These are phyloP conservation scores for Mortierella antarctica DNA, from an alignment of 192 early-diverging fungal species.

Conservation along the genomic window DNA sequence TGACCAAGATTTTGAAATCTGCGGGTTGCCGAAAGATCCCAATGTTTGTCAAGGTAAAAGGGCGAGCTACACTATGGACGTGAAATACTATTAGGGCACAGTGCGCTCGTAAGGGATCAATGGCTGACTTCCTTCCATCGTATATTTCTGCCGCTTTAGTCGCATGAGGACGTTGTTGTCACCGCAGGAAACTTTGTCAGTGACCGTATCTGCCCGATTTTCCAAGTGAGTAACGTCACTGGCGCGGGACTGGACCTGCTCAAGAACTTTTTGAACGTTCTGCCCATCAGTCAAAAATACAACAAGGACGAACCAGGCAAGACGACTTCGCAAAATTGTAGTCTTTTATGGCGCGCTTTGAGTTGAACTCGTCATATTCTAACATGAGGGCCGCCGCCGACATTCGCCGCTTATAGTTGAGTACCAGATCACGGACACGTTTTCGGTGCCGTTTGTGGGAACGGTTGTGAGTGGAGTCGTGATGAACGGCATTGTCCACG, in stretches of 20 bases:
- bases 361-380: not conserved
- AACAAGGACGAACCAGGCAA: conserved; percentile 53
- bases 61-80: too few species aligned
- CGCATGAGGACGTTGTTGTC: conserved; percentile 78
- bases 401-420: conserved; percentile 61
- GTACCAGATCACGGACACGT: conserved; percentile 91
- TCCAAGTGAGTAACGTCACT: conserved; percentile 92
- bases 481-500: conserved; percentile 74
- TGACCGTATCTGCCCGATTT: conserved; percentile 94
- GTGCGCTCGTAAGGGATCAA: not conserved
- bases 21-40: conserved; percentile 94
- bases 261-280: conserved; percentile 86
- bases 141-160: conserved; percentile 14
- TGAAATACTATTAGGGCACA: not conserved
- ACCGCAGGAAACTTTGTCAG: conserved; percentile 86
- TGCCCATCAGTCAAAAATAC: conserved; percentile 75
- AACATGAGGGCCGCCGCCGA: not conserved
- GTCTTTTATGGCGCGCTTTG: not conserved
- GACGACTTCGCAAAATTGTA: not conserved
- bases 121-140: not conserved
- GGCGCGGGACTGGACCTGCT: conserved; percentile 82
- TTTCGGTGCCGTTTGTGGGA: conserved; percentile 90
- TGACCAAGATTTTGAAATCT: conserved; percentile 86
- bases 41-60: conserved; percentile 76
- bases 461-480: conserved; percentile 92